Conservation (phyloP, 305 asterid genomes). For the Striga hermonthica region DNA sequence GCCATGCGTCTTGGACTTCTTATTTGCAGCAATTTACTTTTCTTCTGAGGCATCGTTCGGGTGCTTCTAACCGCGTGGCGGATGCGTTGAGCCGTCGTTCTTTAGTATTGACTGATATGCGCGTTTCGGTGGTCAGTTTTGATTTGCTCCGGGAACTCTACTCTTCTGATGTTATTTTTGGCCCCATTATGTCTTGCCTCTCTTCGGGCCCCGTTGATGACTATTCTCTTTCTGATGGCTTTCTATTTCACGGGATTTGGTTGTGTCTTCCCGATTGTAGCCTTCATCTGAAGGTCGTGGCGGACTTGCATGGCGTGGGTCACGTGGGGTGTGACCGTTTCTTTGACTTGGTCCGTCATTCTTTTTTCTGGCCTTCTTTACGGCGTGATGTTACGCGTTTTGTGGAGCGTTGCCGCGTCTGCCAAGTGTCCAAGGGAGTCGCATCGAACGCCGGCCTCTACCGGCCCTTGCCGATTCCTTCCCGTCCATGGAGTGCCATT, state of each 20-base stretch:
- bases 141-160: neutral
- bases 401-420: neutral
- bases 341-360: neutral
- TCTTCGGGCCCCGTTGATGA: too few relatives aligned
- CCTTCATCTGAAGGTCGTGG: neutral
- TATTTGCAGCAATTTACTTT: neutral
- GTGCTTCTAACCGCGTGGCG: neutral
- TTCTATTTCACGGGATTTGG: neutral
- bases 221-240: too few relatives aligned
- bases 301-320: neutral
- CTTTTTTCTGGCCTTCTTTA: neutral
- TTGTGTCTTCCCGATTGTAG: neutral
- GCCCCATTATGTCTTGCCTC: too few relatives aligned
- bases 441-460: neutral
- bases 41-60: neutral
- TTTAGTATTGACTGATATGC: neutral
- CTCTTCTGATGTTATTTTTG: too few relatives aligned
- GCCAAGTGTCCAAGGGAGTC: neutral
- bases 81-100: neutral
- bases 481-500: too few relatives aligned
- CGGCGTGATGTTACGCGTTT: neutral
- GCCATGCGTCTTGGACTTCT: neutral
- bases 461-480: too few relatives aligned
- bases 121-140: neutral
- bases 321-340: neutral